Percentiles rank a stretch among this genome's conserved stretches.
phyloP scores from a whole-genome alignment of 345 rosid genomes.

The Rubroshorea leprosula region DNA sequence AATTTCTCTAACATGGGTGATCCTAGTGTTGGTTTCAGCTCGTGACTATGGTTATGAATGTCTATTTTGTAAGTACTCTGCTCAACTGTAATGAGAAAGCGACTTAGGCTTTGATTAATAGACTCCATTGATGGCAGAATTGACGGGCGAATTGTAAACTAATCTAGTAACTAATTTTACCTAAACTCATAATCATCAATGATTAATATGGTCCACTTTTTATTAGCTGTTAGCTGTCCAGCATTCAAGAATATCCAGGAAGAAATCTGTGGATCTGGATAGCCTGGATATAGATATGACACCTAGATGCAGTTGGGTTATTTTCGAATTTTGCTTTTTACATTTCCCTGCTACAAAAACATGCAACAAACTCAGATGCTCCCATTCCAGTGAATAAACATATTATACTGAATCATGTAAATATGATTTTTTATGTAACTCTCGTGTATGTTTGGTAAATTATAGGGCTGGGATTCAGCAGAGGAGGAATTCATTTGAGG shows the following conservation, averaged over 20 bases:
- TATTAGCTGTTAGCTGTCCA: slow-evolving; percentile 33
- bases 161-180: not conserved
- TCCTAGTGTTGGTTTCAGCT: no score
- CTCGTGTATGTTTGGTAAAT: slow-evolving; percentile 12
- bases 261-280: not conserved
- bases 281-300: not conserved
- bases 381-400: no score
- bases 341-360: no score
- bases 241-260: no score
- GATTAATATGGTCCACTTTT: slow-evolving; percentile 6
- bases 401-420: not conserved
- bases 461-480: slow-evolving; percentile 61
- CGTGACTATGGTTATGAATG: no score
- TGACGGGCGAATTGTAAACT: not conserved
- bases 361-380: no score
- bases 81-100: not conserved
- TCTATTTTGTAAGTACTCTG: no score
- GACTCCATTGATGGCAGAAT: not conserved
- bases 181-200: not conserved
- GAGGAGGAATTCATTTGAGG: slow-evolving; percentile 66
- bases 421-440: not conserved
- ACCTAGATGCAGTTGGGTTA: not conserved
- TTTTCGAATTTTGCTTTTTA: not conserved
- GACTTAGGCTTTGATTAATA: slow-evolving; percentile 5
- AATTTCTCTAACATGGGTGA: no score